Evolutionary conservation across 345 rosid genomes (phyloP), one percentile per base, ranked within the genome.

Genomic region (Erysimum cheiranthoides): DNA sequence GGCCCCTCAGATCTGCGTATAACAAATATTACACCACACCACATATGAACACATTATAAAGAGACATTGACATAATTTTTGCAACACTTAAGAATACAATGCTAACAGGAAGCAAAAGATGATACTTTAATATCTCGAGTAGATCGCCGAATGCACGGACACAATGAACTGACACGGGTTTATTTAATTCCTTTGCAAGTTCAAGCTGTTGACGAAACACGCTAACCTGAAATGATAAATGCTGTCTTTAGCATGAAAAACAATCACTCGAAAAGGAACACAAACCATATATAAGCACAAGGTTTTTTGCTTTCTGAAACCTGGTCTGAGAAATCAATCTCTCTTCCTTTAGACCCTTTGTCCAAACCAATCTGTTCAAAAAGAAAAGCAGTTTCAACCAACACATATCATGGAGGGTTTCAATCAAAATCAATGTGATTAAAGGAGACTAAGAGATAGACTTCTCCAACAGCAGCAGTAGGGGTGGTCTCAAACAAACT

Each of bases 401-500:
- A 61, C 50, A 52, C 12, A 16, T 32, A 28, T 10, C 18, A 68
- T 14, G 18, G 64, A 73, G 40, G 35, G 16, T 49, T 58, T 28
- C 38, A 18, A 21, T 14, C 65, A 65, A 17, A 17, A 58, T 5
- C 17, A 61, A 61, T 25, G 5, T 51, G 61, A 72, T 10, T 4
- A 38, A 62, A 3, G 9, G 66, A 66, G 61, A 66, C 43, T 8
- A 38, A 70, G 27, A 59, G 74, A 2, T 13, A 63, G 18, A 90
- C 93, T 89, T 95, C 98, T 81, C 99, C 99, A 80, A 95, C 83
- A 43, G 98, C 96, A 79, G 99, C 98, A 73, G 84, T 50, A 63
- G 99, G 99, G 74, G 86, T 86, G 64, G 81, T 68, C 50, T 85
- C 85, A 73, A 95, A 84, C 31, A 82, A 80, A 18, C 87, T 85